A percentile compares a stretch with the other conserved stretches of the same genome.
These are phyloP conservation scores for Oidiodendron maius DNA, from an alignment of 495 filamentous ascomycete species.

Conservation along the genomic window DNA sequence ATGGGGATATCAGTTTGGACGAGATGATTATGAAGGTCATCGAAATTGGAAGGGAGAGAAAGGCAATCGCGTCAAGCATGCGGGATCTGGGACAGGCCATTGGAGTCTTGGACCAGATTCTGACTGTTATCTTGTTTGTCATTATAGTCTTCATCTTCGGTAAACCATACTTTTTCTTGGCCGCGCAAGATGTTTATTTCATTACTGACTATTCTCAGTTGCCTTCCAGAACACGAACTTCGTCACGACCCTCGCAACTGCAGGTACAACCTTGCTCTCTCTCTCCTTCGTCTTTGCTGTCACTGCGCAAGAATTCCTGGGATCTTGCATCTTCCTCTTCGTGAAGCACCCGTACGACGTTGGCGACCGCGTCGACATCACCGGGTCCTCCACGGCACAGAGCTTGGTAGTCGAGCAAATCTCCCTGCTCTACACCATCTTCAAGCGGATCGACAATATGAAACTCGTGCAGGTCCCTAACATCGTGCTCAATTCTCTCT, in stretches of 20 bases:
- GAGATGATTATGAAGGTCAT: constrained; percentile 89
- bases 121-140: constrained; percentile 71
- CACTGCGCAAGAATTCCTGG: constrained; percentile 88
- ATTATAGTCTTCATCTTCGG: constrained; percentile 80
- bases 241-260: constrained; percentile 83
- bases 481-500: constrained; percentile 80
- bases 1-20: constrained; percentile 89
- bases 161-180: constrained; percentile 31
- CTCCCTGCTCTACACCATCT: constrained; percentile 88
- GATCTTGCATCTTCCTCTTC: constrained; percentile 96
- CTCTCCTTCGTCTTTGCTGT: constrained; percentile 90
- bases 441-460: constrained; percentile 74
- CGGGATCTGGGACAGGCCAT: constrained; percentile 96
- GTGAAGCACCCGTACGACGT: constrained; percentile 93
- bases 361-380: constrained; percentile 86
- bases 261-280: constrained; percentile 88
- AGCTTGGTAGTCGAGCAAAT: constrained; percentile 87
- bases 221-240: constrained; percentile 83
- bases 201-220: constrained; percentile 21
- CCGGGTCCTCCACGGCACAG: constrained; percentile 46
- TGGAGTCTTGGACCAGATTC: constrained; percentile 77
- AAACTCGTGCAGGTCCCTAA: constrained; percentile 83
- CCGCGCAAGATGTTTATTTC: not conserved
- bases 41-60: constrained; percentile 75
- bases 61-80: constrained; percentile 85